A percentile compares a stretch with the other conserved stretches of the same genome.
phyloP scores from a whole-genome alignment of 371 early-diverging fungal species.

The Mucor piriformis region DNA sequence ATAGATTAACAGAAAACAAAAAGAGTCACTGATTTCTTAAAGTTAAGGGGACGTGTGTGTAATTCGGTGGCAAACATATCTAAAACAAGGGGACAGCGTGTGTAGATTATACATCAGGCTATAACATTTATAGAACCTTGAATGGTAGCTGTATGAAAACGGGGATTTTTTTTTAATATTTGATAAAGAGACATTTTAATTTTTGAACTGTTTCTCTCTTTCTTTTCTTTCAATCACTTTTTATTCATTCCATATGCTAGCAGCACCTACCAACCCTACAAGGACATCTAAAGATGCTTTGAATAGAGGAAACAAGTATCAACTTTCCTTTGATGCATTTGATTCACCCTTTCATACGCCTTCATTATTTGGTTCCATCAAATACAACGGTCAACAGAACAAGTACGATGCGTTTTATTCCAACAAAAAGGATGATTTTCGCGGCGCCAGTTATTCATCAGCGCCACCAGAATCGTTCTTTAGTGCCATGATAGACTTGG shows the following conservation, averaged over 20 bases:
- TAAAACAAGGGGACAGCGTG: constrained; percentile 5
- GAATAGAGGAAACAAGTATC: not conserved
- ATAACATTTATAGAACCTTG: not conserved
- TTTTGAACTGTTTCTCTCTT: not conserved
- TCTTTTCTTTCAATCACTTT: not conserved
- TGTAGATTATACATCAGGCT: not conserved
- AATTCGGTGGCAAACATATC: constrained; percentile 2
- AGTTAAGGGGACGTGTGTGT: constrained; percentile 1
- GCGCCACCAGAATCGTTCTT: constrained; percentile 12
- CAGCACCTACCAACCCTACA: constrained; percentile 2
- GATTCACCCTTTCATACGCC: constrained; percentile 23
- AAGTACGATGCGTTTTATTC: constrained; percentile 7
- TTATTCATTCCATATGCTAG: not conserved
- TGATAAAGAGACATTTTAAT: no score
- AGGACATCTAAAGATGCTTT: not conserved
- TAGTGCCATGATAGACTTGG: constrained; percentile 24
- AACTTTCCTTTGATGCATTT: constrained; percentile 9
- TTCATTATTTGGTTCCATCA: constrained; percentile 12
- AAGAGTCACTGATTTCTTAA: not conserved
- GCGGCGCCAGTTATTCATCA: not conserved
- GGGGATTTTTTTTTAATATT: constrained; percentile 3
- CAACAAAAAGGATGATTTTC: not conserved
- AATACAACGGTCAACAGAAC: not conserved
- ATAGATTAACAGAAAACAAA: not conserved
- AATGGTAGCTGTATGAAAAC: not conserved